Evolutionary conservation across 23 red algal genomes (phyloP).

Genomic region (Gracilaria gracilis): DNA sequence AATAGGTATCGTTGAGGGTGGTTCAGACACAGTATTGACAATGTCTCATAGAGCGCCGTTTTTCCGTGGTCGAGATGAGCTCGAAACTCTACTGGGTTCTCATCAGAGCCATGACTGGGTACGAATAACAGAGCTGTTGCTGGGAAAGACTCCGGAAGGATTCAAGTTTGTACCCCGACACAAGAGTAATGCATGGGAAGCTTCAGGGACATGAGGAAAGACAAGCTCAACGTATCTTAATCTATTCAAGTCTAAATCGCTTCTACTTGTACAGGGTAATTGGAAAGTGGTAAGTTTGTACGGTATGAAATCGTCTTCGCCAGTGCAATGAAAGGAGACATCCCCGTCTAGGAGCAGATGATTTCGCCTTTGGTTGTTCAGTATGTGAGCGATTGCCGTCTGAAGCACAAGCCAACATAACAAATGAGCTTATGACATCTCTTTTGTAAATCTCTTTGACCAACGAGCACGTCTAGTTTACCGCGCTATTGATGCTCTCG

Average conservation of each 20-base stretch:
- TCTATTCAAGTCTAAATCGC: too few species aligned
- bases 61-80: slow-evolving; percentile 72
- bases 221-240: neutral
- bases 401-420: too few species aligned
- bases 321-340: too few species aligned
- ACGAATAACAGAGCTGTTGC: slow-evolving; percentile 73
- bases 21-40: slow-evolving; percentile 26
- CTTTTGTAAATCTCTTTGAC: slow-evolving; percentile 41
- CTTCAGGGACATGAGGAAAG: neutral
- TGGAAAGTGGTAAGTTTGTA: too few species aligned
- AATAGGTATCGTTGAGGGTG: slow-evolving; percentile 65
- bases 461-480: slow-evolving; percentile 38
- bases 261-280: too few species aligned
- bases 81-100: slow-evolving; percentile 82
- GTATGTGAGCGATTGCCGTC: too few species aligned
- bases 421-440: too few species aligned
- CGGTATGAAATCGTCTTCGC: too few species aligned
- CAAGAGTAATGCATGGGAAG: slow-evolving; percentile 81
- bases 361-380: too few species aligned
- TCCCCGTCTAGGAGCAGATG: too few species aligned
- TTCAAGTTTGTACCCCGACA: slow-evolving; percentile 87
- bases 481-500: slow-evolving; percentile 65
- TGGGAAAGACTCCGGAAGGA: slow-evolving; percentile 70
- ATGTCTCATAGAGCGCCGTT: slow-evolving; percentile 74
- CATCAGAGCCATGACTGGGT: slow-evolving; percentile 82